These are phyloP conservation scores for Choiromyces venosus DNA, from an alignment of 495 filamentous ascomycete species.

Conservation along the genomic window DNA sequence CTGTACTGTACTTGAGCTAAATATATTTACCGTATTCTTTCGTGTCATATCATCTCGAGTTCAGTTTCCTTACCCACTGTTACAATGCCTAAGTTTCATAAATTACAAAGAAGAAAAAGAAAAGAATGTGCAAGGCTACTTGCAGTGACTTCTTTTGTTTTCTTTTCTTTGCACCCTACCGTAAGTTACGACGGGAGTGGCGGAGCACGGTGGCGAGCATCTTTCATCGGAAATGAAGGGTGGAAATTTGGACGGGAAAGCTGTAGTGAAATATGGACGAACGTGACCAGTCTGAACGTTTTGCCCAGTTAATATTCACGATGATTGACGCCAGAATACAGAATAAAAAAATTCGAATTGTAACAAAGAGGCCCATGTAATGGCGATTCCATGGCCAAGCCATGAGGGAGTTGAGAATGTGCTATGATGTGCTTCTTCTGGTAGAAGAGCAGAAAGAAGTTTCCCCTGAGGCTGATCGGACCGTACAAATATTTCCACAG, in stretches of 20 bases:
- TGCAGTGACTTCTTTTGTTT: neutral
- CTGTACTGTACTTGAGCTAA: neutral
- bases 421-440: neutral
- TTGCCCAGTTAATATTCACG: neutral
- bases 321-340: neutral
- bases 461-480: neutral
- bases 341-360: neutral
- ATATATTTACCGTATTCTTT: neutral
- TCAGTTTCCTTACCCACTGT: neutral
- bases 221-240: neutral
- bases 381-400: neutral
- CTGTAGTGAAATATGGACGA: neutral
- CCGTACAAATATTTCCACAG: neutral
- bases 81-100: neutral
- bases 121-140: neutral
- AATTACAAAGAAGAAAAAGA: neutral
- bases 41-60: neutral
- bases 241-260: slow-evolving; percentile 1
- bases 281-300: neutral
- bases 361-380: neutral
- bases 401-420: neutral
- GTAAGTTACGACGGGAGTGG: neutral
- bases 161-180: neutral
- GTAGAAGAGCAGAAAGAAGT: neutral
- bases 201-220: neutral